Percentiles rank a stretch among this genome's conserved stretches.
Conservation (phyloP, 2,329 filamentous ascomycete species). For the Colletotrichum gigasporum region DNA sequence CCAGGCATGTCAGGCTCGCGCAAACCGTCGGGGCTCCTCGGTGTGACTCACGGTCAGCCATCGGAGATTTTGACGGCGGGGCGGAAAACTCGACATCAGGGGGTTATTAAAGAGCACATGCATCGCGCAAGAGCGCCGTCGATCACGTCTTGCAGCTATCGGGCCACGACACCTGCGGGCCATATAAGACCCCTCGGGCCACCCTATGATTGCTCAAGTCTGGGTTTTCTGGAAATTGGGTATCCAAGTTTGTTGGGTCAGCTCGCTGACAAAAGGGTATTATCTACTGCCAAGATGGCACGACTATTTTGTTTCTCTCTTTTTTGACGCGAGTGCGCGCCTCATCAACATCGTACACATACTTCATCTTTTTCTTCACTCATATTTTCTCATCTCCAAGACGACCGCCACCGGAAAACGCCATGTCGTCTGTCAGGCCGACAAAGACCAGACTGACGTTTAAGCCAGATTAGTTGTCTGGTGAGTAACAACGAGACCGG, state of each 20-base stretch:
- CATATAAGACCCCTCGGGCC: background rate
- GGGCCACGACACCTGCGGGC: background rate
- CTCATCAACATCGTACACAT: constrained; percentile 23
- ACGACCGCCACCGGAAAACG: background rate
- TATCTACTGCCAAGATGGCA: constrained; percentile 4
- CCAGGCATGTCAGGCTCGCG: background rate
- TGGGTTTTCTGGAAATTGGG: background rate
- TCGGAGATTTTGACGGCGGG: constrained; percentile 15
- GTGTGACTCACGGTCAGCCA: constrained; percentile 6
- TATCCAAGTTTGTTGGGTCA: background rate
- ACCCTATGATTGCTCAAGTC: background rate
- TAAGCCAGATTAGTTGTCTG: constrained; percentile 36
- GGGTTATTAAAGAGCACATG: background rate
- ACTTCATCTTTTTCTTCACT: background rate
- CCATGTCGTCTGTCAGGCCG: background rate
- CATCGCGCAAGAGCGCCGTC: background rate
- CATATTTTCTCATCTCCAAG: background rate
- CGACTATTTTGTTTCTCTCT: background rate
- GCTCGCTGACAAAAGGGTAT: constrained; percentile 20
- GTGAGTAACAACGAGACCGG: constrained; percentile 76
- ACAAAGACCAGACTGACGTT: background rate
- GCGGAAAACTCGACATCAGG: background rate
- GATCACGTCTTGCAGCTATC: constrained; percentile 4
- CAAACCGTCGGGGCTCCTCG: background rate
- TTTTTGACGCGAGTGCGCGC: background rate